Conservation (phyloP, 2,329 filamentous ascomycete species). For the Arthrobotrys megalospora region DNA sequence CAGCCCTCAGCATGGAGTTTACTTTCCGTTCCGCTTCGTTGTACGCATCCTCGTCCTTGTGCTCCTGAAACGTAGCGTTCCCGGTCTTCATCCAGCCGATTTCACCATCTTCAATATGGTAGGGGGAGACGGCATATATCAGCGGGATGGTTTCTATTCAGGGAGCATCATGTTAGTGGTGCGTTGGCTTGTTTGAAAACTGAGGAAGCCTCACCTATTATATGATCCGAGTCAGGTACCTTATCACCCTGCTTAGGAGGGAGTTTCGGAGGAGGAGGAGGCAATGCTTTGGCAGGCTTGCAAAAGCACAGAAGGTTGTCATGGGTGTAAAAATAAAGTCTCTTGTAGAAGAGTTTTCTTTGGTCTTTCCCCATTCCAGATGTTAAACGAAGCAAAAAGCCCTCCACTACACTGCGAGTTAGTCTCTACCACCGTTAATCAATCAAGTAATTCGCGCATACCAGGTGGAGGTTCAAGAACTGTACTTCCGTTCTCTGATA, state of each 20-base stretch:
- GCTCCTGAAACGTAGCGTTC: constrained; percentile 69
- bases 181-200: background rate
- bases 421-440: background rate
- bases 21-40: constrained; percentile 74
- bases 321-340: constrained; percentile 77
- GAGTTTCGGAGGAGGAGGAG: constrained; percentile 74
- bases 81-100: constrained; percentile 73
- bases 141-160: constrained; percentile 68
- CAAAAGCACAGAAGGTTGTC: constrained; percentile 77
- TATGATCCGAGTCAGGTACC: constrained; percentile 72
- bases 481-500: constrained; percentile 67
- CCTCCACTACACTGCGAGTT: constrained; percentile 70
- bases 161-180: constrained; percentile 12
- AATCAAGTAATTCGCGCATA: constrained; percentile 26
- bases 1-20: constrained; percentile 74
- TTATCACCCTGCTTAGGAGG: constrained; percentile 68
- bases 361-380: constrained; percentile 75
- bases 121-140: constrained; percentile 76
- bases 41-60: constrained; percentile 74
- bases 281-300: constrained; percentile 74
- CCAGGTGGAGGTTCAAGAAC: constrained; percentile 73
- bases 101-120: constrained; percentile 71
- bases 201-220: constrained; percentile 68
- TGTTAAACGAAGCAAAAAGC: constrained; percentile 77
- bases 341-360: constrained; percentile 75